Base-by-base conservation (phyloP, 768 basidiomycete species). In the Kwoniella mangroviensis region DNA sequence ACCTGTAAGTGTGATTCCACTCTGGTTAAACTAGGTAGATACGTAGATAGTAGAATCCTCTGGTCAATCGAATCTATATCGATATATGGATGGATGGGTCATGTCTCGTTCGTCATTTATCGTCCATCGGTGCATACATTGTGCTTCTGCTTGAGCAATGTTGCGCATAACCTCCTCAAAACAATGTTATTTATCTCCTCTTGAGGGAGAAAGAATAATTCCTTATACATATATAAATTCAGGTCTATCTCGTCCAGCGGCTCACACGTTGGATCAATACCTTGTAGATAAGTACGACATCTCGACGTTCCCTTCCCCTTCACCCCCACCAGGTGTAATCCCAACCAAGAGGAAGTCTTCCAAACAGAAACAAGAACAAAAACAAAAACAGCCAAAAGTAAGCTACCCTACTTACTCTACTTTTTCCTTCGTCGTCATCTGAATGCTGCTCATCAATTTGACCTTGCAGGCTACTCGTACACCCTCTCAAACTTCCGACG, bases 271-370 rank as follows among this genome's bases (percentile, higher is more conserved):
- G 34, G 42, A 42, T 22, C 65, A 57, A 58, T 17, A 21, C 7
- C 45, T 43, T 15, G 6, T 63, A 78, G 77, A 72, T 57, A 70
- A 60, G 5, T 73, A 73, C 65, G 77, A 79, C 43, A 64, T 79
- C 41, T 45, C 63, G 5, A 75, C 69, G 10, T 72, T 76, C 63
- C 69, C 61, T 15, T 79, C 77, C 1, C 77, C 77, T 1, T 68
- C 73, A 4, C 77, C 77, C 2, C 75, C 75, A 2, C 69, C 68
- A 13, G 77, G 75, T 6, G 24, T 71, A 1, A 19, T 56, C 42
- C 26, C 58, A 51, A 19, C 62, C 45, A 62, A 72, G 34, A n/a
- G 43, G 42, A 59, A 69, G 26, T 34, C 34, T 6, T 34, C 34
- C 34, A 34, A 34, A 34, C 34, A 34, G 34, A 34, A 5, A 28